These are phyloP conservation scores for Trichoderma aggressivum DNA, from an alignment of 2,329 filamentous ascomycete species.

Conservation along the genomic window DNA sequence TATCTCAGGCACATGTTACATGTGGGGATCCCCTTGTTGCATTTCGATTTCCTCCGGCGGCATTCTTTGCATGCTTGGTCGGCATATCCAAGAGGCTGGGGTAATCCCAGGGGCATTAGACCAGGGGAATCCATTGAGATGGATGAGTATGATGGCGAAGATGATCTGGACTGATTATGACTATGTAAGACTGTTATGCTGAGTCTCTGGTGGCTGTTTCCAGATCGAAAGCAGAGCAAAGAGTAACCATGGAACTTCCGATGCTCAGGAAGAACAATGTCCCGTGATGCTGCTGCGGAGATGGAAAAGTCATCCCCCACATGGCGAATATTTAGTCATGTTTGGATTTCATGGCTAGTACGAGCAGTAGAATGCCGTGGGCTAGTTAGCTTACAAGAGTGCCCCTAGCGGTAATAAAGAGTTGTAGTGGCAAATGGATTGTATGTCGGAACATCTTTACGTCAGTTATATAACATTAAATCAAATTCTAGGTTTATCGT, in stretches of 20 bases:
- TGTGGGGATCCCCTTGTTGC: constrained; percentile 36
- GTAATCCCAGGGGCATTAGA: neutral
- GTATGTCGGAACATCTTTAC: neutral
- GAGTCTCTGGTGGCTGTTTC: neutral
- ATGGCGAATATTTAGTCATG: neutral
- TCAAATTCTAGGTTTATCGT: neutral
- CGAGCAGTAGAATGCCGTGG: neutral
- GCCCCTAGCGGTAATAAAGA: neutral
- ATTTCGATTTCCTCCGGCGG: constrained; percentile 39
- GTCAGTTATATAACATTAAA: neutral
- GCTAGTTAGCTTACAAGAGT: neutral
- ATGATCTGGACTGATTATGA: neutral
- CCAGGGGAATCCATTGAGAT: neutral
- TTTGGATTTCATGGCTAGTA: neutral
- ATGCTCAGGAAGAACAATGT: neutral
- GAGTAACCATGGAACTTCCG: neutral
- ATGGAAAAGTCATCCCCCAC: neutral
- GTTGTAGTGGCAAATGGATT: neutral
- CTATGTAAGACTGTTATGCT: too few species aligned
- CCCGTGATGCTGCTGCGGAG: neutral
- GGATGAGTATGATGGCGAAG: neutral
- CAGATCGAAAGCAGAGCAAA: neutral
- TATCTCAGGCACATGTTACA: constrained; percentile 42
- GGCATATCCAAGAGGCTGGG: constrained; percentile 3
- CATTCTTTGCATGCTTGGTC: constrained; percentile 42